These are phyloP conservation scores for Cystofilobasidium macerans DNA, from an alignment of 768 basidiomycete species.

Conservation along the genomic window DNA sequence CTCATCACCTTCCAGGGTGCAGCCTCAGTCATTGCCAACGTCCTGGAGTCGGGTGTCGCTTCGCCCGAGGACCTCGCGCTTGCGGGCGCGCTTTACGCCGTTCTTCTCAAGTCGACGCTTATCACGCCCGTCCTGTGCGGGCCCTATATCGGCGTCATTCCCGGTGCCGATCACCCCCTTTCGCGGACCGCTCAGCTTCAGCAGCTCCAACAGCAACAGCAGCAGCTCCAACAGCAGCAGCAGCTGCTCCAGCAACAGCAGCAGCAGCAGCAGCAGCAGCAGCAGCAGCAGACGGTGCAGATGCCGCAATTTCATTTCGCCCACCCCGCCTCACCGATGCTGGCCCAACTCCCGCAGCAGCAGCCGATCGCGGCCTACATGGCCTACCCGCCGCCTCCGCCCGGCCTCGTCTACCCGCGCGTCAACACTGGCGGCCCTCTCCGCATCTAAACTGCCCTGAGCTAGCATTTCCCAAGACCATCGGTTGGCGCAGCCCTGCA, in stretches of 20 bases:
- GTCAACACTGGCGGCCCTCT: neutral
- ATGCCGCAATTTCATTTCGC: too few relatives aligned
- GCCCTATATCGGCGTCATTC: constrained; percentile 3
- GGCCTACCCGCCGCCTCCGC: neutral
- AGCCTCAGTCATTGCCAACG: constrained; percentile 11
- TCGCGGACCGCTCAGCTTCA: neutral
- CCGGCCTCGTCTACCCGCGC: neutral
- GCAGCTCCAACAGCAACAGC: neutral
- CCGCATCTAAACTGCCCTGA: neutral
- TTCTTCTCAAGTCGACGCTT: constrained; percentile 2
- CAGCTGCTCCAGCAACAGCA: neutral
- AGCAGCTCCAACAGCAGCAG: neutral
- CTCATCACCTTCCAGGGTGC: constrained; percentile 18
- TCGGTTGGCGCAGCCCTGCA: too few relatives aligned
- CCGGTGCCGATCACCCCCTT: constrained; percentile 2
- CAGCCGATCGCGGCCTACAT: neutral
- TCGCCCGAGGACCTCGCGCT: constrained; percentile 3
- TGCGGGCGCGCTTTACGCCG: neutral
- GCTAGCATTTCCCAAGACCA: too few relatives aligned
- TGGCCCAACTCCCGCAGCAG: too few relatives aligned
- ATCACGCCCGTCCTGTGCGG: constrained; percentile 4
- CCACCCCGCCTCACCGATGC: too few relatives aligned
- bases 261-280: too few relatives aligned
- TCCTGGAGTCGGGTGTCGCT: constrained; percentile 21
- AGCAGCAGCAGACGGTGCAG: too few relatives aligned